Conservation (phyloP, 139 green algal genomes). For the Prasinococcaceae sp. region DNA sequence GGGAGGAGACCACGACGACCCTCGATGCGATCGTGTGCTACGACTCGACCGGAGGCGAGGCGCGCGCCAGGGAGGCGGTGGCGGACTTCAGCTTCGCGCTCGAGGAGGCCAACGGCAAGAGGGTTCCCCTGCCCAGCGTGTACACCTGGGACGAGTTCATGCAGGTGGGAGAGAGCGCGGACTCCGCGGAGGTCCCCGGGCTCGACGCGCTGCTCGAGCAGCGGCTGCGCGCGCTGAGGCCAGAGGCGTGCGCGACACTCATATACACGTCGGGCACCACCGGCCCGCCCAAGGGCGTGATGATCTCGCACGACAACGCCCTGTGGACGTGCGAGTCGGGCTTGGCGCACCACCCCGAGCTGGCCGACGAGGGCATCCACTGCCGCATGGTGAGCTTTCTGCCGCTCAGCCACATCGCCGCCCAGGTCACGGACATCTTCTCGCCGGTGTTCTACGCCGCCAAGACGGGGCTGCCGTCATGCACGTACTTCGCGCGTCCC, state of each 20-base stretch:
- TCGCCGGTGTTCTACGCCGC: conserved; percentile 2
- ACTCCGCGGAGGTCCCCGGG: too few species aligned
- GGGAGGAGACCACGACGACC: too few species aligned
- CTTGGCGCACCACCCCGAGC: too few species aligned
- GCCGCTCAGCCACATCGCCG: conserved; percentile 15
- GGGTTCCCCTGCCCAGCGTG: not conserved
- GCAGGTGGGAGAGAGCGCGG: not conserved
- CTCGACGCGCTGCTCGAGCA: not conserved
- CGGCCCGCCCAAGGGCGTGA: conserved; percentile 15
- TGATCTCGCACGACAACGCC: conserved; percentile 20
- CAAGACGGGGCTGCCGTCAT: not conserved
- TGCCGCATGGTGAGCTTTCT: conserved; percentile 14
- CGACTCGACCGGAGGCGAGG: too few species aligned
- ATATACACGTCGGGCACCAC: conserved; percentile 21
- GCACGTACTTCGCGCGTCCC: conserved; percentile 2
- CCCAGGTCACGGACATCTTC: conserved; percentile 11
- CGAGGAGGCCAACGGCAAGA: too few species aligned
- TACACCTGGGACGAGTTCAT: conserved; percentile 14
- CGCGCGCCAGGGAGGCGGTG: too few species aligned
- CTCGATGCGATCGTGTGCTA: too few species aligned
- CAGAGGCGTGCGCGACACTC: conserved; percentile 12
- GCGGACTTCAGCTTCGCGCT: too few species aligned
- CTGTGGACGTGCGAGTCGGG: too few species aligned
- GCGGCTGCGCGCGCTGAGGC: conserved; percentile 4
- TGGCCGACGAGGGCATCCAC: too few species aligned